Conservation (phyloP, 306 rosid genomes). For the Quercus aquifolioides region DNA sequence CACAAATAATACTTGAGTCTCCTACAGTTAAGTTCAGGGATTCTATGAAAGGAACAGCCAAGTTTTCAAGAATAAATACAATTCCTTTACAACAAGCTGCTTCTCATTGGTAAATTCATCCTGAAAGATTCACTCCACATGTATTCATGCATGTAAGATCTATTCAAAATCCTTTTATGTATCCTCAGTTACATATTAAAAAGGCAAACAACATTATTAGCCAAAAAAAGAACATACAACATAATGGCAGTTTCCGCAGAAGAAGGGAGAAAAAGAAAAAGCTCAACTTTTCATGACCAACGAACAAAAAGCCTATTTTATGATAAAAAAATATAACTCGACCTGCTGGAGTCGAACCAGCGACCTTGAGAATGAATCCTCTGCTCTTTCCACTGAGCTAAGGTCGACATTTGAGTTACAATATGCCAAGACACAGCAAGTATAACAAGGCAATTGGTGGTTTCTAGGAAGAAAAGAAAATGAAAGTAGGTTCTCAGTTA, state of each 20-base stretch:
- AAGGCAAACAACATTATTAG: no score
- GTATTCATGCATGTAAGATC: neutral
- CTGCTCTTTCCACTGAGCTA: conserved; percentile 12
- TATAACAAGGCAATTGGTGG: neutral
- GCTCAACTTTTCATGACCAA: neutral
- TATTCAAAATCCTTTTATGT: no score
- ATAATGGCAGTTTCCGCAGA: neutral
- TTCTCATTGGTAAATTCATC: neutral
- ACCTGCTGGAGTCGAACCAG: conserved; percentile 8
- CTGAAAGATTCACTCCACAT: neutral
- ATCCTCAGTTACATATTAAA: no score
- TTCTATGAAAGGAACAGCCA: neutral
- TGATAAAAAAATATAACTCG: neutral
- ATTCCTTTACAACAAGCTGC: neutral
- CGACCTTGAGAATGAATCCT: neutral
- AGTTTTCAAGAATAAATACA: neutral
- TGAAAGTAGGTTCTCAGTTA: neutral
- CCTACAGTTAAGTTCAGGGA: neutral
- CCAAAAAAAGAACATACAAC: no score
- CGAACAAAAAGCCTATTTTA: neutral
- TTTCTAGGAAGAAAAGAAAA: neutral
- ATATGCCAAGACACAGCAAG: neutral
- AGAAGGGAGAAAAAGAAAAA: neutral
- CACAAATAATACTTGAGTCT: neutral
- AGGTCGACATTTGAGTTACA: neutral